Percentiles rank a stretch among this genome's conserved stretches.
Evolutionary conservation across 441 rosid genomes (phyloP).

Genomic region (Arabidopsis hybrid): DNA sequence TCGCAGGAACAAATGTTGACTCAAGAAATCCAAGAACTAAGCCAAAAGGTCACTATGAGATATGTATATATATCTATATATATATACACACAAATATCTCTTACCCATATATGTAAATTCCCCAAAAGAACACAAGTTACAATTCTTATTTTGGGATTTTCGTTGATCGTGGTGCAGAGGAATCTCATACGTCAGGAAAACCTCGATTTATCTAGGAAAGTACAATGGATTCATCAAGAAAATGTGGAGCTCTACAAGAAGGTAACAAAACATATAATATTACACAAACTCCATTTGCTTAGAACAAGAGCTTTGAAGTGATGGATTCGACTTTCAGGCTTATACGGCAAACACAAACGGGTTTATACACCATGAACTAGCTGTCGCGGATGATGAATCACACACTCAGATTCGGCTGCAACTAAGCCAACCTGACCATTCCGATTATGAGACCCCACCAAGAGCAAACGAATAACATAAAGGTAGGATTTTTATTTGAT

Average conservation of each 20-base stretch:
- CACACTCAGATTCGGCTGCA: constrained; percentile 39
- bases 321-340: constrained; percentile 32
- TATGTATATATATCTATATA: neutral
- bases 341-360: constrained; percentile 38
- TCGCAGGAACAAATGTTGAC: constrained; percentile 76
- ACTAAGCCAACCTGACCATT: constrained; percentile 47
- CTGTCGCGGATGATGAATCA: constrained; percentile 26
- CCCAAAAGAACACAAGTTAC: neutral
- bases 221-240: constrained; percentile 42
- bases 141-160: neutral
- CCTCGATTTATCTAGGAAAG: constrained; percentile 39
- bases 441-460: constrained; percentile 42
- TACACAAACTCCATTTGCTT: constrained; percentile 7
- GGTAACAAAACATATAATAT: constrained; percentile 20
- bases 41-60: constrained; percentile 60
- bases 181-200: constrained; percentile 41
- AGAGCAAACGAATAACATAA: constrained; percentile 32
- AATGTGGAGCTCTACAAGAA: constrained; percentile 45
- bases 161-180: constrained; percentile 32
- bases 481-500: constrained; percentile 7
- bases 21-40: constrained; percentile 84
- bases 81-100: neutral
- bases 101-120: neutral
- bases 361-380: constrained; percentile 25
- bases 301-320: constrained; percentile 7